Evolutionary conservation across 2,329 filamentous ascomycete genomes (phyloP), one percentile per base, ranked within the genome.

Genomic region (Zymoseptoria ardabiliae): DNA sequence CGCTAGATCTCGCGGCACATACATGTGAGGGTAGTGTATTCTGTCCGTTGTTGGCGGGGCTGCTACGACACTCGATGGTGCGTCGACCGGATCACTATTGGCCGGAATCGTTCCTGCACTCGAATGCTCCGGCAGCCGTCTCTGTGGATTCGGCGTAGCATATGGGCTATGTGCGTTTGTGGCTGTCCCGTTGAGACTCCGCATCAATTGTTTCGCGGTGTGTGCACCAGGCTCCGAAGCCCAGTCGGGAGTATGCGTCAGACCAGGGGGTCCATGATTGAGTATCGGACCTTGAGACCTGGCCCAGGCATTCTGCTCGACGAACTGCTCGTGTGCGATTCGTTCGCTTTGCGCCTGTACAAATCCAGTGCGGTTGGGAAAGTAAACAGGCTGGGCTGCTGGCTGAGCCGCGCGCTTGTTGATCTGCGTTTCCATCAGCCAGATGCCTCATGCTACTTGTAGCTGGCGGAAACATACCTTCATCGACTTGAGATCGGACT

Each of bases 261-360:
- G 63, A 51, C 68, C 65, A 11, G 67, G 67, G 10, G 67, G 69
- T 25, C 63, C 66, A 55, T 68, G 64, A 23, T 65, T 57, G n/a
- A 90, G 86, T 9, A 85, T 82, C 6, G 88, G 86, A 70, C 91
- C 87, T 66, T 93, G 90, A 19, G 91, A 90, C 71, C 96, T 96
- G 41, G 91, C 91, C 92, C 92, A 97, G 0, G 91, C 88, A 4
- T 90, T 96, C 66, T 93, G 87, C 69, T 95, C 90, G 58, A 96
- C 82, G 67, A 94, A 96, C 64, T 93, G 88, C 73, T 95, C 90
- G 68, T 74, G 71, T 11, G 72, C 72, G 9, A 71, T 60, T 20
- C 70, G 70, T 54, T 72, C 72, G 41, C 66, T 68, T 50, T 64
- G 65, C 8, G 67, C 63, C 22, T 66, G 62, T 17, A 63, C 53